These are phyloP conservation scores for Hemisphaericaspora subhashii DNA, from an alignment of 1,139 yeast genomes.

Conservation along the genomic window DNA sequence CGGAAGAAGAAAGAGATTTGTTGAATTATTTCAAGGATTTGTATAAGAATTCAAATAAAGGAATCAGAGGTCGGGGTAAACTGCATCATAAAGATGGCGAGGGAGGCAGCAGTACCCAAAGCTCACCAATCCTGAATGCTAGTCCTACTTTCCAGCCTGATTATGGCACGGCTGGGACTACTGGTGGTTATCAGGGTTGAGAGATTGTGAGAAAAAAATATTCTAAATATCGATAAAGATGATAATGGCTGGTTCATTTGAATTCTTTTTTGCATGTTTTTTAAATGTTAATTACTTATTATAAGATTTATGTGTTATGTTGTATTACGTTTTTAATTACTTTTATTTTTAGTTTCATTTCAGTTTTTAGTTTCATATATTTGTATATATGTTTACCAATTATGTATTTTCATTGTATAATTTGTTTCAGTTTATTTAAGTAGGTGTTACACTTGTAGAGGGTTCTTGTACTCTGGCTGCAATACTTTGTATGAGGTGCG, in stretches of 20 bases:
- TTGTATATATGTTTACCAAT: neutral
- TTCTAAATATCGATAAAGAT: neutral
- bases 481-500: too few relatives aligned
- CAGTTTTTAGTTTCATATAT: neutral
- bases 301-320: constrained; percentile 2
- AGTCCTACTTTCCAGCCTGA: constrained; percentile 2
- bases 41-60: constrained; percentile 85
- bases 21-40: constrained; percentile 75
- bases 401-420: neutral
- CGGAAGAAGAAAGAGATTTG: constrained; percentile 64
- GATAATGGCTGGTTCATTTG: constrained; percentile 2
- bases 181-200: constrained; percentile 4
- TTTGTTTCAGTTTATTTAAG: neutral
- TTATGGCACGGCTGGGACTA: constrained; percentile 2
- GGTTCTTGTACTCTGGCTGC: too few relatives aligned
- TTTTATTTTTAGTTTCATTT: neutral
- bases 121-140: constrained; percentile 4
- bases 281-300: neutral
- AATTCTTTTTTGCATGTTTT: constrained; percentile 1
- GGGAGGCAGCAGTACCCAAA: neutral
- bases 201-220: neutral
- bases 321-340: constrained; percentile 1
- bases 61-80: constrained; percentile 87
- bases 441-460: too few relatives aligned
- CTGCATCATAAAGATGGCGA: constrained; percentile 21